Evolutionary conservation across 306 rosid species (phyloP), one percentile per base, ranked within the genome.

Genomic region (Senna siamea): DNA sequence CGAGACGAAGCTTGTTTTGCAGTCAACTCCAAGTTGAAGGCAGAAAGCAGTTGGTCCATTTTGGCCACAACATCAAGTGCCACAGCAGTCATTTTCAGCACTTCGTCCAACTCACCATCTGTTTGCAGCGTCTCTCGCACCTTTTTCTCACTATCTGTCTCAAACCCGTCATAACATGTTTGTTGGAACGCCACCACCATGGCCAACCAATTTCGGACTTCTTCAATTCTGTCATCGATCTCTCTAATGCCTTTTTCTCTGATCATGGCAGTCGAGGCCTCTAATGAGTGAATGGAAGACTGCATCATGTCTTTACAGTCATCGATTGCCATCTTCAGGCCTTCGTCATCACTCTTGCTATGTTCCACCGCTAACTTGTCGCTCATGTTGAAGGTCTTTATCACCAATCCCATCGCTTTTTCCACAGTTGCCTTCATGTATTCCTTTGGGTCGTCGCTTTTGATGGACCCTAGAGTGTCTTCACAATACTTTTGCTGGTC

Each of bases 201-300:
- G 1, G 96, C 86, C 13, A 93, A 68, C 97, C 98, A 93, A 4
- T 74, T 87, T 66, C 66, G 84, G 6, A 93, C 80, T 6, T 90
- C 97, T 0, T 66, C 60, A 0, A 73, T 10, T 2, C 81, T 84
- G 4, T 86, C 83, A 5, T 37, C 6, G 0, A 84, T 26, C 34
- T 72, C 75, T 5, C 52, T 52, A 17, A 78, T 4, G 18, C 75
- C 69, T 0, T 43, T 35, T 4, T 81, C 80, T 1, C 76, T 82
- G 0, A 85, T 70, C 7, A 48, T 15, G 1, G 7, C 6, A 6
- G 3, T 4, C 76, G 52, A 30, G 34, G 71, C 75, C 2, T 79
- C 69, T 7, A 87, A 76, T 5, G 26, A 51, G 75, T 78, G 6
- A 10, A 72, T 40, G 20, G 87, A 84, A 7, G 68, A 73, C 18